Conservation (phyloP, 2,329 filamentous ascomycete species). For the Microascus cirrosus region DNA sequence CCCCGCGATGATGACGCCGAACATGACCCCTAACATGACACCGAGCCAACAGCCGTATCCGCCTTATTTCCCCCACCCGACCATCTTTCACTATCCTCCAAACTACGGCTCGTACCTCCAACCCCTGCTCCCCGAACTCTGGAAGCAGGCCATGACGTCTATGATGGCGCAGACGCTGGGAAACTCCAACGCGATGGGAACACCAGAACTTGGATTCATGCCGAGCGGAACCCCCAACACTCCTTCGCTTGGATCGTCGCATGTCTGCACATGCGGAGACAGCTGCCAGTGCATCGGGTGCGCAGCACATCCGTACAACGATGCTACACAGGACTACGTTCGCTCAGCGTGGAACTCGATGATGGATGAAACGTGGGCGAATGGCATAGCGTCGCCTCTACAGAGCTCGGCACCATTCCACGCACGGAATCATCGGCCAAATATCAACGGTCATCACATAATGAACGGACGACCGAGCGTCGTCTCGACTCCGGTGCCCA, state of each 20-base stretch:
- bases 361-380: constrained; percentile 18
- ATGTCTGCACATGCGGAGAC: constrained; percentile 51
- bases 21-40: neutral
- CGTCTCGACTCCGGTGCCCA: neutral
- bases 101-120: constrained; percentile 44
- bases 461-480: neutral
- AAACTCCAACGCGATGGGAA: neutral
- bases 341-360: constrained; percentile 33
- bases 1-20: neutral
- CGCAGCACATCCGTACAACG: constrained; percentile 56
- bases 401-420: neutral
- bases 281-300: constrained; percentile 58
- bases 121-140: constrained; percentile 42
- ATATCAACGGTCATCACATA: neutral
- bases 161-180: constrained; percentile 10
- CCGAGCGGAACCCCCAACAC: neutral
- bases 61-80: constrained; percentile 1
- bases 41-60: neutral
- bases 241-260: constrained; percentile 17
- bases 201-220: constrained; percentile 2
- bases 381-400: constrained; percentile 4
- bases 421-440: neutral
- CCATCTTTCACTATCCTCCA: constrained; percentile 36
- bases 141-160: constrained; percentile 33
- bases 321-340: constrained; percentile 44